A percentile compares a stretch with the other conserved stretches of the same genome.
Conservation (phyloP, 2,329 filamentous ascomycete genomes). For the Rutstroemia sp. region DNA sequence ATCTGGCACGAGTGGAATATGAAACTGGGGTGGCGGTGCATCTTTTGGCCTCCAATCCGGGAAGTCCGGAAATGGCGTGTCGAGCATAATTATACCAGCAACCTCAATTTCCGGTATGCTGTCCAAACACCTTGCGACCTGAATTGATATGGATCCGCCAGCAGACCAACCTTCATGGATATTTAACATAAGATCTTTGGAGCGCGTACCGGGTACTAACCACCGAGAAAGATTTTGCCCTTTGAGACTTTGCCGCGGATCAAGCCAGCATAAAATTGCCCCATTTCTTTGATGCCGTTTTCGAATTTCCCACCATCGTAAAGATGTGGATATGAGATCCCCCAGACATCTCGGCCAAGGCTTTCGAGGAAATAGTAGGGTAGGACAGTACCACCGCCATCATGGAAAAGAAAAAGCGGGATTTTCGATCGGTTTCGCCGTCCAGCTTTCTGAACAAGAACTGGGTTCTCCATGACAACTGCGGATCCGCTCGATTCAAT, state of each 20-base stretch:
- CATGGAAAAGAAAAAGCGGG: conserved; percentile 1
- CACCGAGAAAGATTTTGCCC: conserved; percentile 4
- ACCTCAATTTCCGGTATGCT: conserved; percentile 1
- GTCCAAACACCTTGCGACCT: conserved; percentile 1
- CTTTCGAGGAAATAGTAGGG: conserved; percentile 7
- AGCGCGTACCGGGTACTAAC: not conserved
- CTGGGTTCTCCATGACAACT: not conserved
- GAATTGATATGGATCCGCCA: conserved; percentile 1
- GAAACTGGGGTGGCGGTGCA: not conserved
- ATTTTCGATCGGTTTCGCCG: conserved; percentile 1
- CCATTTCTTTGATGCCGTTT: conserved; percentile 1
- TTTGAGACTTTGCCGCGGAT: not conserved
- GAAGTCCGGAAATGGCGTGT: conserved; percentile 1
- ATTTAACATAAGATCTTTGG: not conserved
- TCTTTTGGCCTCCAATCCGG: conserved; percentile 4
- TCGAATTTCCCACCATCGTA: not conserved
- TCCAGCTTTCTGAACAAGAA: not conserved
- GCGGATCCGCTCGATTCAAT: too few relatives aligned
- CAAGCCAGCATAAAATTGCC: not conserved
- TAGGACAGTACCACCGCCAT: conserved; percentile 1
- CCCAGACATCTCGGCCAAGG: conserved; percentile 1
- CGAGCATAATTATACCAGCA: not conserved
- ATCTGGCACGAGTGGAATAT: not conserved
- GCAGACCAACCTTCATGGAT: conserved; percentile 1
- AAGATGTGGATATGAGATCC: conserved; percentile 5